Evolutionary conservation across 2,329 filamentous ascomycete genomes (phyloP), one percentile per base, ranked within the genome.

Genomic region (Allantophomopsis lycopodina): DNA sequence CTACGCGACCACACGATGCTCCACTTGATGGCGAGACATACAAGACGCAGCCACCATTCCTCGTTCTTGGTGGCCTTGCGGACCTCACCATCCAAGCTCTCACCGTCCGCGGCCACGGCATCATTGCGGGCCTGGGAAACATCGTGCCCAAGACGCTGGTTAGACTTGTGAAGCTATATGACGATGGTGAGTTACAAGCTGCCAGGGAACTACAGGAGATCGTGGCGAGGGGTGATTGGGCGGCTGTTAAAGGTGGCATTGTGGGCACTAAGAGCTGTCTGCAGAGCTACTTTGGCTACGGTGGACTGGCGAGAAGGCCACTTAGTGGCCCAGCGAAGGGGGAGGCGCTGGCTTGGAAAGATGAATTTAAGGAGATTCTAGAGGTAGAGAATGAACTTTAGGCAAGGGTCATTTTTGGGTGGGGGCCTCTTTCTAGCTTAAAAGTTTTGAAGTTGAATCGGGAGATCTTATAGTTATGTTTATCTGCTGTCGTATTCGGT

Each of bases 61-160:
- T 82, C 54, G 79, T 79, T 43, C 73, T 81, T 50, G 81, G 79
- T 33, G 82, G 83, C 40, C 80, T 75, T 37, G 79, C 79, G 39
- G 81, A 87, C 60, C 85, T 85, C 57, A 79, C 76, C 11, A 59
- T 86, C 11, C 81, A 84, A 56, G 77, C 76, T 1, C 58, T 84
- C 32, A 66, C 81, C 34, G 79, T 75, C 4, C 82, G 81, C 17
- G 81, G 77, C 3, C 73, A 79, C 42, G 82, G 83, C 28, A 71
- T 83, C 50, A 80, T 87, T 45, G 76, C 74, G 12, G 83, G 81
- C 11, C 65, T 81, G 40, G 83, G 71, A 21, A 87, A 88, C 56
- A 64, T 87, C 35, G 69, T 76, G 2, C 82, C 79, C 7, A 71
- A 71, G 51, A 63, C 77, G 3, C 81, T 79, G 56, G 68, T 78